Conservation (phyloP, 495 filamentous ascomycete species). For the Aspergillus baeticus region DNA sequence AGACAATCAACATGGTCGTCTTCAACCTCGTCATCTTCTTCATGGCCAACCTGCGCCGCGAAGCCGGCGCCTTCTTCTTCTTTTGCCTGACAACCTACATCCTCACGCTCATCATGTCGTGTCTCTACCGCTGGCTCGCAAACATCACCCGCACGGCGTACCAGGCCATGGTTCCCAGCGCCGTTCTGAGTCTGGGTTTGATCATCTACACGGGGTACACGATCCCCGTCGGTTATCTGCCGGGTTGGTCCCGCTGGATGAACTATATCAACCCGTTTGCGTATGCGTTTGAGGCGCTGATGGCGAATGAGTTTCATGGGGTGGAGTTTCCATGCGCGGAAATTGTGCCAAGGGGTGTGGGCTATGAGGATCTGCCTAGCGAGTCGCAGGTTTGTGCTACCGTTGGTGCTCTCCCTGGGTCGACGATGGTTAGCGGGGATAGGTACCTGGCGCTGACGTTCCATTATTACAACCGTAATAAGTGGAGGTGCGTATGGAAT, state of each 20-base stretch:
- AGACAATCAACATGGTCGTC: slow-evolving; percentile 40
- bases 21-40: slow-evolving; percentile 56
- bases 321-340: slow-evolving; percentile 53
- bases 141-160: slow-evolving; percentile 69
- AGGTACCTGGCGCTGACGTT: slow-evolving; percentile 31
- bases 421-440: slow-evolving; percentile 37
- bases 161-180: slow-evolving; percentile 34
- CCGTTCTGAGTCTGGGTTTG: slow-evolving; percentile 31
- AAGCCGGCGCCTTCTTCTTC: slow-evolving; percentile 70
- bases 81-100: slow-evolving; percentile 67
- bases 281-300: slow-evolving; percentile 35
- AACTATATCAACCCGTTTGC: slow-evolving; percentile 68
- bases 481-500: no score
- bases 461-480: no score
- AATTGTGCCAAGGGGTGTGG: slow-evolving; percentile 48
- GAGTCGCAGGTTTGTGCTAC: slow-evolving; percentile 40
- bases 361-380: slow-evolving; percentile 17
- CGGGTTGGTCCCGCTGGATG: slow-evolving; percentile 38
- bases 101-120: slow-evolving; percentile 64
- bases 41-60: slow-evolving; percentile 48
- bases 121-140: slow-evolving; percentile 74
- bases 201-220: slow-evolving; percentile 37
- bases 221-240: slow-evolving; percentile 32
- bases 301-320: slow-evolving; percentile 55
- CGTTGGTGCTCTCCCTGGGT: slow-evolving; percentile 47